Percentiles rank a stretch among this genome's conserved stretches.
Conservation (phyloP, 176 grass and related monocot genomes). For the Ananas comosus region DNA sequence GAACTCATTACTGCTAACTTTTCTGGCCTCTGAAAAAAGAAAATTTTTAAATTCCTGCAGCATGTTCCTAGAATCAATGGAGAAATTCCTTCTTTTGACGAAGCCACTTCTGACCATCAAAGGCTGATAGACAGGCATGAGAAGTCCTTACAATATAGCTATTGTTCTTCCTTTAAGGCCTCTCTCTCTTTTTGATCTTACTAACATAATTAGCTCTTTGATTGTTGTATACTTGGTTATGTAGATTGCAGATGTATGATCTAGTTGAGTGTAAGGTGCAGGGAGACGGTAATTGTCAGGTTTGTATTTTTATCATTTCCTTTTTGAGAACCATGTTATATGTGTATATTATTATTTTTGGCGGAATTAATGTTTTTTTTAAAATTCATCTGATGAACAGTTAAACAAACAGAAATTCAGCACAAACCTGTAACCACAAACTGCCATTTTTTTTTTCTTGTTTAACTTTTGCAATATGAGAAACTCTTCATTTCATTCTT, state of each 20-base stretch:
- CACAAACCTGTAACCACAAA: too few species aligned
- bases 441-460: neutral
- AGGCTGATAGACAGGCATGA: slow-evolving; percentile 77
- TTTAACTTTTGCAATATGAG: neutral
- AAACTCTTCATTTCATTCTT: neutral
- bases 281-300: slow-evolving; percentile 99
- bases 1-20: slow-evolving; percentile 3
- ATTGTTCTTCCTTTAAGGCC: neutral
- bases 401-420: too few species aligned
- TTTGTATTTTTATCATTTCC: slow-evolving; percentile 23
- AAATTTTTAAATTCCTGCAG: slow-evolving; percentile 32
- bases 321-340: neutral
- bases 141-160: neutral
- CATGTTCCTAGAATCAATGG: slow-evolving; percentile 99
- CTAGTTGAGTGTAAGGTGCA: slow-evolving; percentile 77
- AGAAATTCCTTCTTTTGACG: slow-evolving; percentile 79
- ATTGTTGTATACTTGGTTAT: slow-evolving; percentile 7
- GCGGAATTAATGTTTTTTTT: too few species aligned
- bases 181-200: slow-evolving; percentile 2
- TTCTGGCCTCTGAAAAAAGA: neutral
- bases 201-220: neutral
- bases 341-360: neutral
- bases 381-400: too few species aligned
- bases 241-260: slow-evolving; percentile 82
- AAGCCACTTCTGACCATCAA: slow-evolving; percentile 93